Base-by-base conservation (phyloP, 768 basidiomycete genomes). In the Psilocybe cubensis region DNA sequence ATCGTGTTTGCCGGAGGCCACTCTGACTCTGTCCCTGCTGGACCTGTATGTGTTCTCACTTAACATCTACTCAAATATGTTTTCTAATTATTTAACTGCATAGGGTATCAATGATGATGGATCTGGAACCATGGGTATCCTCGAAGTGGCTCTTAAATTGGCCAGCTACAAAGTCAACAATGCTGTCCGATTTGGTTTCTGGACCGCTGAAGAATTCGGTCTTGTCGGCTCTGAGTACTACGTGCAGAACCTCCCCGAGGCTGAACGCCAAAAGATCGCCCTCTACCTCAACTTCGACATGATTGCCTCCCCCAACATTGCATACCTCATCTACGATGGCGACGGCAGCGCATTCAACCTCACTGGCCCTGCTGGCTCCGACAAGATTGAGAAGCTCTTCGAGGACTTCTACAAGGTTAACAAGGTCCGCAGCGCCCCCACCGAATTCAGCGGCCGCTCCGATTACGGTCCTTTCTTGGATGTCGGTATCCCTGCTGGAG, bases 281-380 rank as follows among this genome's bases (percentile, higher is more conserved):
- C 66, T 71, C 18, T 71, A 73, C 57, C 70, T 72, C 61, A 72
- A 73, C 64, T 68, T 73, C 52, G 72, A 73, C 57, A 73, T 73
- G 72, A 66, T 70, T 28, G 72, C 72, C n/a, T 71, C 70, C 10
- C 67, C 70, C 38, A 73, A 73, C 54, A 67, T 52, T 45, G 67
- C 59, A 8, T 63, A 66, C 57, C 68, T 67, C 52, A 64, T 71
- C 57, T 68, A 70, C 53, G 68, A 71, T 50, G 70, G 68, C 24
- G 69, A 73, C 54, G 71, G 70, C 53, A 69, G 63, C 27, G 65
- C 63, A 6, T 72, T 70, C 60, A 63, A 63, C 49, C 49, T 65
- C 51, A 66, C 65, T 10, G 70, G 70, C 17, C 70, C 72, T 41
- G 50, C 68, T 46, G 70, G 70, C 38, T 71, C 70, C 48, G 68